A percentile compares a stretch with the other conserved stretches of the same genome.
Conservation (phyloP, 805 yeast genomes). For the Blastobotrys americana region DNA sequence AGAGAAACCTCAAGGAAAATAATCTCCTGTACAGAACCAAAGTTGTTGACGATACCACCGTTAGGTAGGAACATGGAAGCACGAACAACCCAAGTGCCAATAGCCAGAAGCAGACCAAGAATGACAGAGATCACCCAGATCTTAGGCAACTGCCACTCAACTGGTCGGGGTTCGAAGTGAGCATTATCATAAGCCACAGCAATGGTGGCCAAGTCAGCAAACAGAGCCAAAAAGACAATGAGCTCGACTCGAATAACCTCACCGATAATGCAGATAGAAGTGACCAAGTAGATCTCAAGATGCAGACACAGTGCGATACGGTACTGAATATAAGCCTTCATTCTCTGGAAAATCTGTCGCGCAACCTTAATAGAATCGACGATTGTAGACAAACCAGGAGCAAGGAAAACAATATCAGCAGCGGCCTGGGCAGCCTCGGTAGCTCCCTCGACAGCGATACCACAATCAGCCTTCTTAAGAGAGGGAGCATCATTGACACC, state of each 20-base stretch:
- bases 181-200: conserved; percentile 97
- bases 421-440: conserved; percentile 97
- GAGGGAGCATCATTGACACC: conserved; percentile 99
- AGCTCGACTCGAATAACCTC: conserved; percentile 79
- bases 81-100: conserved; percentile 92
- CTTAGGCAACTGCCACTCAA: conserved; percentile 96
- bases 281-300: conserved; percentile 89
- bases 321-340: conserved; percentile 97
- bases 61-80: conserved; percentile 81
- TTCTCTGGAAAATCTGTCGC: conserved; percentile 97
- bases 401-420: conserved; percentile 91
- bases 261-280: conserved; percentile 93
- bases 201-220: conserved; percentile 95
- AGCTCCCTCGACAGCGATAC: conserved; percentile 98
- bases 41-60: conserved; percentile 85
- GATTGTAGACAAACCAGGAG: conserved; percentile 92
- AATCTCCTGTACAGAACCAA: conserved; percentile 91
- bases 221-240: conserved; percentile 92
- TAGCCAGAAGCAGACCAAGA: conserved; percentile 77
- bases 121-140: conserved; percentile 94
- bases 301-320: conserved; percentile 94
- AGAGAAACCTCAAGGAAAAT: conserved; percentile 89
- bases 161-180: conserved; percentile 89
- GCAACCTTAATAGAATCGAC: conserved; percentile 92
- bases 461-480: conserved; percentile 89